Percentiles rank a stretch among this genome's conserved stretches.
Conservation (phyloP, 768 basidiomycete species). For the Coprinopsis marcescibilis region DNA sequence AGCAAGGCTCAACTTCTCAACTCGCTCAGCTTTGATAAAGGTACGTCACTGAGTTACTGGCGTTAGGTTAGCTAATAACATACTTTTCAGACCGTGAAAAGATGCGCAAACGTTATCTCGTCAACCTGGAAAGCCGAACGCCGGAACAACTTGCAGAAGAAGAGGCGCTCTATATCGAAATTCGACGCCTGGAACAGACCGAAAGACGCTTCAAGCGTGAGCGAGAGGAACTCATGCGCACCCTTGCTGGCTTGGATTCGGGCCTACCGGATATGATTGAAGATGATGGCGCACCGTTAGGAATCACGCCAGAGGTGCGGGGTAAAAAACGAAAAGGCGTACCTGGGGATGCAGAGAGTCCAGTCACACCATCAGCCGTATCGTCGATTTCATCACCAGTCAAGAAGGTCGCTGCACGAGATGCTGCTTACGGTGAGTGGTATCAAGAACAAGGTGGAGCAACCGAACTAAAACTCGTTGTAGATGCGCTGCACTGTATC, state of each 20-base stretch:
- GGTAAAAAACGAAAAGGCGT: constrained; percentile 52
- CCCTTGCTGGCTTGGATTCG: constrained; percentile 80
- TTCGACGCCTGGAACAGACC: constrained; percentile 92
- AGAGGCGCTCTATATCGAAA: constrained; percentile 88
- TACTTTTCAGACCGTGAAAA: constrained; percentile 67
- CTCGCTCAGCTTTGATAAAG: constrained; percentile 84
- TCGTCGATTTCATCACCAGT: constrained; percentile 27
- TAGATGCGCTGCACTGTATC: constrained; percentile 72
- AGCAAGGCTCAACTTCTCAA: constrained; percentile 61
- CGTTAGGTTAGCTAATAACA: background rate
- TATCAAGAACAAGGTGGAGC: background rate
- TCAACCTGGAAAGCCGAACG: constrained; percentile 83
- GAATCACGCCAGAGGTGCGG: constrained; percentile 43
- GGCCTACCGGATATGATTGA: constrained; percentile 72
- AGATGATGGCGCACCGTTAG: constrained; percentile 53
- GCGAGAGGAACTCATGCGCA: constrained; percentile 80
- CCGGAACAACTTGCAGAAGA: constrained; percentile 90
- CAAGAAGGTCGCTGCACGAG: constrained; percentile 40
- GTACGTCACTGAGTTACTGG: constrained; percentile 29
- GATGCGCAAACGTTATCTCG: constrained; percentile 82
- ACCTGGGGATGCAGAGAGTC: constrained; percentile 39
- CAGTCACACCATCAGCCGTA: constrained; percentile 38
- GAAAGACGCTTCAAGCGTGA: constrained; percentile 86
- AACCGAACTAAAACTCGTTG: background rate
- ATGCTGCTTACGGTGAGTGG: constrained; percentile 50